phyloP scores from a whole-genome alignment of 1,284 basidiomycete genomes.

The Leccinum angustisporum region DNA sequence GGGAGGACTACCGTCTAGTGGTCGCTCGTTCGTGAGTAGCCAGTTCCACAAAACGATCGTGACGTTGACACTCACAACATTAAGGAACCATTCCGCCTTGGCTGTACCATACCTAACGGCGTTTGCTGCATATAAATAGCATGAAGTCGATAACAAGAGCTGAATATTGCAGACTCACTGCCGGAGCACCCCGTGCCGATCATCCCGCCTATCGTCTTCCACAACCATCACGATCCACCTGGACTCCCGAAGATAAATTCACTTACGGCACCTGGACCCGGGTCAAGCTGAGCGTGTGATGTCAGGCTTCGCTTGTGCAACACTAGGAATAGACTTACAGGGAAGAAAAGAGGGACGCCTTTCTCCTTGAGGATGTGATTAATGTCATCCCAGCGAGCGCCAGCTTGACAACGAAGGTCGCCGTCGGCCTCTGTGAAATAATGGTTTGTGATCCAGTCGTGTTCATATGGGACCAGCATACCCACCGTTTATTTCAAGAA shows the following conservation, averaged over 20 bases:
- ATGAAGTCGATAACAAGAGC: not conserved
- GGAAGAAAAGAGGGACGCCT: conserved; percentile 70
- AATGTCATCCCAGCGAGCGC: conserved; percentile 86
- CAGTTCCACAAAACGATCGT: not conserved
- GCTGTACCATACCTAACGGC: conserved; percentile 82
- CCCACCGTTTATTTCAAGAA: conserved; percentile 50
- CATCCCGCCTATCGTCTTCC: conserved; percentile 57
- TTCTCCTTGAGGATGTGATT: conserved; percentile 73
- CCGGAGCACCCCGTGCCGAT: conserved; percentile 57
- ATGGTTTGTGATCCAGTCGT: not conserved
- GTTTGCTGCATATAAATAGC: conserved; percentile 52
- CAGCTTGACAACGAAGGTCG: conserved; percentile 79
- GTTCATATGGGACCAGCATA: not conserved
- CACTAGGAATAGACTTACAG: conserved; percentile 41
- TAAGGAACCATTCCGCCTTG: conserved; percentile 71
- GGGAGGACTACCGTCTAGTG: conserved; percentile 74
- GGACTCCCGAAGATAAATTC: conserved; percentile 1
- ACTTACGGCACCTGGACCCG: conserved; percentile 52
- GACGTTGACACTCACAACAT: conserved; percentile 44
- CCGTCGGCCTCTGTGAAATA: conserved; percentile 50
- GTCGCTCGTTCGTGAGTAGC: not conserved
- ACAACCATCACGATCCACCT: conserved; percentile 10
- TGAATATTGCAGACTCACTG: conserved; percentile 38
- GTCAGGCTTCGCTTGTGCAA: not conserved
- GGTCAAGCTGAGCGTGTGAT: conserved; percentile 44